A percentile compares a stretch with the other conserved stretches of the same genome.
phyloP scores from a whole-genome alignment of 2,329 filamentous ascomycete species.

The Pseudocercospora ulei region DNA sequence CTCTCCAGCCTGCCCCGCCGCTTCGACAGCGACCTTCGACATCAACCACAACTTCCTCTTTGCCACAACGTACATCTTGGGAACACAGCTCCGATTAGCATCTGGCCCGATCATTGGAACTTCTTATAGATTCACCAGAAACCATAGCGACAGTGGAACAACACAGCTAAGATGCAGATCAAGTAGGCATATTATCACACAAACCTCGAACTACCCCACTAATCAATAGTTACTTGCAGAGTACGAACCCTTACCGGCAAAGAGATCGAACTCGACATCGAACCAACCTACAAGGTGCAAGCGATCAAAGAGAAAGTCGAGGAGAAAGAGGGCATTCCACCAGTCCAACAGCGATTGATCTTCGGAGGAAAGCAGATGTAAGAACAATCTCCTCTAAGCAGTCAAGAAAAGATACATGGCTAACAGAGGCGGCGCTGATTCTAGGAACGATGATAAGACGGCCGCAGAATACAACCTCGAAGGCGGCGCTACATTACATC shows the following conservation, averaged over 20 bases:
- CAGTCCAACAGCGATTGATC: slow-evolving; percentile 91
- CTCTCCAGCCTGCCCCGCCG: too few species aligned
- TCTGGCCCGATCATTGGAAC: not conserved
- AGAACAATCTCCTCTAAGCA: too few species aligned
- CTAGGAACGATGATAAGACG: slow-evolving; percentile 91
- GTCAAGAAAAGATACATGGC: too few species aligned
- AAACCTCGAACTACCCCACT: not conserved
- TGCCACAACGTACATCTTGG: not conserved
- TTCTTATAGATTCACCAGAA: not conserved
- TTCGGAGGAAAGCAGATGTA: slow-evolving; percentile 98
- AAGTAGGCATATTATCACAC: slow-evolving; percentile 7
- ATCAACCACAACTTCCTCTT: not conserved
- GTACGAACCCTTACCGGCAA: slow-evolving; percentile 96
- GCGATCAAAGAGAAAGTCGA: slow-evolving; percentile 99
- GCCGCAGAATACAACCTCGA: slow-evolving; percentile 83
- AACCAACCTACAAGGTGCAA: slow-evolving; percentile 84
- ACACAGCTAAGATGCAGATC: slow-evolving; percentile 12
- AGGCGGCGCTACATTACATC: slow-evolving; percentile 83
- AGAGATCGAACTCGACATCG: slow-evolving; percentile 97
- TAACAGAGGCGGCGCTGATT: slow-evolving; percentile 12
- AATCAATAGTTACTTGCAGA: slow-evolving; percentile 42
- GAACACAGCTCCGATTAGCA: not conserved
- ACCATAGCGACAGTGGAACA: not conserved
- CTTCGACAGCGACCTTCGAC: too few species aligned
- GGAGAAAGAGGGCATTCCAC: slow-evolving; percentile 97